Evolutionary conservation across 345 rosid genomes (phyloP).

Genomic region (Salix caprea): DNA sequence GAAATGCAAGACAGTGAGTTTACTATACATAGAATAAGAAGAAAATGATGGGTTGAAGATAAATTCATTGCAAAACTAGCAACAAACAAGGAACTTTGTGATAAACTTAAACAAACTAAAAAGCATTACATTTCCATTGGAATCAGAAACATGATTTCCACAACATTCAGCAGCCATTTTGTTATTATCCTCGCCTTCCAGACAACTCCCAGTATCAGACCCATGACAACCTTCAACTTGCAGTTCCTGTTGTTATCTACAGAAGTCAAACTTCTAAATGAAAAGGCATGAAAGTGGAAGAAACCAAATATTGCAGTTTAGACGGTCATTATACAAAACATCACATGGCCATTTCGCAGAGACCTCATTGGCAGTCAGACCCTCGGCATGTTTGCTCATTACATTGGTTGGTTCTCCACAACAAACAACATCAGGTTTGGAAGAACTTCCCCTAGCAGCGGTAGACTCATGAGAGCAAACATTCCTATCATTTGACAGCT

Average conservation of each 20-base stretch:
- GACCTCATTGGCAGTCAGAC: constrained; percentile 33
- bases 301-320: constrained; percentile 10
- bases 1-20: constrained; percentile 7
- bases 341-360: constrained; percentile 9
- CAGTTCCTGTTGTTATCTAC: constrained; percentile 60
- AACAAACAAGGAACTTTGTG: neutral
- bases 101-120: neutral
- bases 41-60: neutral
- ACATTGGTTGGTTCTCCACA: constrained; percentile 24
- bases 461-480: constrained; percentile 38
- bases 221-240: constrained; percentile 34
- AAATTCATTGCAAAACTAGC: neutral
- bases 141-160: constrained; percentile 28
- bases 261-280: constrained; percentile 44
- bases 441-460: constrained; percentile 39
- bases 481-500: constrained; percentile 40
- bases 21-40: neutral
- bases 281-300: constrained; percentile 21
- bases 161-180: constrained; percentile 27
- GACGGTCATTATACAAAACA: constrained; percentile 8
- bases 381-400: constrained; percentile 19
- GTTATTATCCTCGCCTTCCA: constrained; percentile 21
- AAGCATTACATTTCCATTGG: constrained; percentile 59
- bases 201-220: constrained; percentile 20
- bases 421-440: constrained; percentile 20